A percentile compares a stretch with the other conserved stretches of the same genome.
Conservation (phyloP, 176 grass and related monocot genomes). For the Triticum urartu region DNA sequence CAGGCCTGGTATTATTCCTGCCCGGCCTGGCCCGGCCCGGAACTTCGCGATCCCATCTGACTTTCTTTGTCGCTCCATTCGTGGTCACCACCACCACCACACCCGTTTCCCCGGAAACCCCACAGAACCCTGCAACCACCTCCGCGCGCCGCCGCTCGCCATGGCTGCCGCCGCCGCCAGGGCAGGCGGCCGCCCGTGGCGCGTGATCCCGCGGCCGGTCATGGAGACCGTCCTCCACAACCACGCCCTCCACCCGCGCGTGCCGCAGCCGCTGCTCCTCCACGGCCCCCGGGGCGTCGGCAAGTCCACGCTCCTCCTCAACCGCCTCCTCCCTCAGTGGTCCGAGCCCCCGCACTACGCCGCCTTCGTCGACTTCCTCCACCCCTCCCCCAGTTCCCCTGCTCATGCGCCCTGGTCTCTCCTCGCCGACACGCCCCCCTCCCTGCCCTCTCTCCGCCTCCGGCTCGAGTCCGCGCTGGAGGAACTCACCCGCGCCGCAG, state of each 20-base stretch:
- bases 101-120: background rate
- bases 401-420: slow-evolving; percentile 37
- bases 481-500: slow-evolving; percentile 53
- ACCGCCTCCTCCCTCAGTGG: slow-evolving; percentile 86
- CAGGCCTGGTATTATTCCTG: background rate
- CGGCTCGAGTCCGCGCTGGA: slow-evolving; percentile 81
- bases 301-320: slow-evolving; percentile 85
- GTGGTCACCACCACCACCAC: background rate
- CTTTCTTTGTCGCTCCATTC: background rate
- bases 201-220: slow-evolving; percentile 71
- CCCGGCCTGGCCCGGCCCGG: background rate
- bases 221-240: slow-evolving; percentile 87
- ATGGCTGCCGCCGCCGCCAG: slow-evolving; percentile 40
- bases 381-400: slow-evolving; percentile 10
- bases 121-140: slow-evolving; percentile 37
- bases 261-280: slow-evolving; percentile 72
- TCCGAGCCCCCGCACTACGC: slow-evolving; percentile 58
- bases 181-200: slow-evolving; percentile 46
- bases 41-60: slow-evolving; percentile 2
- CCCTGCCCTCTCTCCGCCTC: slow-evolving; percentile 50
- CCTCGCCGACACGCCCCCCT: background rate
- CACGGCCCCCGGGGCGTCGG: slow-evolving; percentile 88
- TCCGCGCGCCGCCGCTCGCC: slow-evolving; percentile 20
- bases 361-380: slow-evolving; percentile 78
- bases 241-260: slow-evolving; percentile 65